Conservation (phyloP, 2,329 filamentous ascomycete species). For the Rhinocladiella similis region DNA sequence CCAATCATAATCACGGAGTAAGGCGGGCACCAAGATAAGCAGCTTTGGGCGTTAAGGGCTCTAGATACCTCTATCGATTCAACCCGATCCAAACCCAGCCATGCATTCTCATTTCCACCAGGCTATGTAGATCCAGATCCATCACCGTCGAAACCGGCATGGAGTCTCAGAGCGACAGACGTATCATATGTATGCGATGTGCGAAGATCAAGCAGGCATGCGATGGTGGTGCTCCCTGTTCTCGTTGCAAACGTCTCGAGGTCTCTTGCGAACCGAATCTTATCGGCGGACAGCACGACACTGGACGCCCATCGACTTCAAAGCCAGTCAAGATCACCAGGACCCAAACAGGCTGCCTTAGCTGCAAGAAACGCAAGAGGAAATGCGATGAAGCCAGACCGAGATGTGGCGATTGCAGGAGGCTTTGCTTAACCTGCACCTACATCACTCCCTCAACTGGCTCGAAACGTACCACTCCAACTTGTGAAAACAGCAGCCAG, state of each 20-base stretch:
- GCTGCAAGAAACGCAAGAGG: constrained; percentile 32
- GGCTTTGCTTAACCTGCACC: constrained; percentile 27
- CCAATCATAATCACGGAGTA: too few relatives aligned
- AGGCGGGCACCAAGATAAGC: too few relatives aligned
- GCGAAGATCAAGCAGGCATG: constrained; percentile 32
- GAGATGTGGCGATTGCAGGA: constrained; percentile 32
- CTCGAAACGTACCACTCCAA: too few relatives aligned
- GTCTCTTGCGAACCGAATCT: constrained; percentile 26
- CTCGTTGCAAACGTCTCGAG: constrained; percentile 30
- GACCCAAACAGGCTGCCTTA: constrained; percentile 31
- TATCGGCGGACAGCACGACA: constrained; percentile 3
- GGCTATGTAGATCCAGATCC: too few relatives aligned
- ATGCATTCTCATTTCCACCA: too few relatives aligned
- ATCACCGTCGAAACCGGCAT: too few relatives aligned
- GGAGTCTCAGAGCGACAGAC: background rate
- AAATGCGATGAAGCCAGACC: constrained; percentile 22
- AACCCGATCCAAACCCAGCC: too few relatives aligned
- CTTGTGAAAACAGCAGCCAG: background rate
- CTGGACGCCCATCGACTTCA: constrained; percentile 5
- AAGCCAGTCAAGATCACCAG: constrained; percentile 29
- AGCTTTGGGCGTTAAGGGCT: too few relatives aligned
- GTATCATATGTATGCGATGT: constrained; percentile 9
- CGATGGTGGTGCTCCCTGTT: constrained; percentile 31
- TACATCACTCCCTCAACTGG: background rate
- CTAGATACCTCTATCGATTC: too few relatives aligned